Conservation (phyloP, 2,329 filamentous ascomycete genomes). For the Exophiala viscosa region DNA sequence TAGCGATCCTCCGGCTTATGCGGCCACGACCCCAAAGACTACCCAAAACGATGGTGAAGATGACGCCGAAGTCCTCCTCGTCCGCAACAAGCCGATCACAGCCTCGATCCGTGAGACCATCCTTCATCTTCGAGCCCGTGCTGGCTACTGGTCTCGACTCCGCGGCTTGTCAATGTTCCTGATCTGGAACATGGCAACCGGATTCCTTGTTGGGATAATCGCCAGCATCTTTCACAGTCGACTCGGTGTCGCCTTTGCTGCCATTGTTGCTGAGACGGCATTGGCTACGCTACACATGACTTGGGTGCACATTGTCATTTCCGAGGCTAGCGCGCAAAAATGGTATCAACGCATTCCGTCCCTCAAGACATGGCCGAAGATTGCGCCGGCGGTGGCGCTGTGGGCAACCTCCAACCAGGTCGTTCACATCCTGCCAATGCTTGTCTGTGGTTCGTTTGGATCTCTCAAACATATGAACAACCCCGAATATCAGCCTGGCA, state of each 20-base stretch:
- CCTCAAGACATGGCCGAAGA: conserved; percentile 63
- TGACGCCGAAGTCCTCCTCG: conserved; percentile 43
- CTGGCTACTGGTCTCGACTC: conserved; percentile 64
- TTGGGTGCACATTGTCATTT: conserved; percentile 86
- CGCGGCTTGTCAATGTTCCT: conserved; percentile 60
- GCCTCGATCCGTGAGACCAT: conserved; percentile 57
- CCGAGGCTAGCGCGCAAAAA: conserved; percentile 58
- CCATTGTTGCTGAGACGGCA: conserved; percentile 57
- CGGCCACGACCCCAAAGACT: conserved; percentile 29
- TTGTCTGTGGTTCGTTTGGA: conserved; percentile 47
- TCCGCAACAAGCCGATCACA: conserved; percentile 58
- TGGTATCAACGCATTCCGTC: conserved; percentile 69
- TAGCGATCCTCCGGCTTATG: conserved; percentile 32
- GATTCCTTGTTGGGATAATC: conserved; percentile 46
- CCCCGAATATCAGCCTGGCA: conserved; percentile 29
- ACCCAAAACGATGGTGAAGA: conserved; percentile 29
- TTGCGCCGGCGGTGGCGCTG: conserved; percentile 64
- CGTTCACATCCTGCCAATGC: conserved; percentile 35
- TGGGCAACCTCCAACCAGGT: conserved; percentile 57
- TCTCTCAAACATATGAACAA: conserved; percentile 43
- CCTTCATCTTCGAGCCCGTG: conserved; percentile 59
- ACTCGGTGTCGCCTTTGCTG: conserved; percentile 48
- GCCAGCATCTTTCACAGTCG: conserved; percentile 43
- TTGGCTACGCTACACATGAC: conserved; percentile 67
- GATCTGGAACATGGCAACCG: conserved; percentile 45